Evolutionary conservation across 139 green algal genomes (phyloP).

Genomic region (Chlamydomonas schloesseri): DNA sequence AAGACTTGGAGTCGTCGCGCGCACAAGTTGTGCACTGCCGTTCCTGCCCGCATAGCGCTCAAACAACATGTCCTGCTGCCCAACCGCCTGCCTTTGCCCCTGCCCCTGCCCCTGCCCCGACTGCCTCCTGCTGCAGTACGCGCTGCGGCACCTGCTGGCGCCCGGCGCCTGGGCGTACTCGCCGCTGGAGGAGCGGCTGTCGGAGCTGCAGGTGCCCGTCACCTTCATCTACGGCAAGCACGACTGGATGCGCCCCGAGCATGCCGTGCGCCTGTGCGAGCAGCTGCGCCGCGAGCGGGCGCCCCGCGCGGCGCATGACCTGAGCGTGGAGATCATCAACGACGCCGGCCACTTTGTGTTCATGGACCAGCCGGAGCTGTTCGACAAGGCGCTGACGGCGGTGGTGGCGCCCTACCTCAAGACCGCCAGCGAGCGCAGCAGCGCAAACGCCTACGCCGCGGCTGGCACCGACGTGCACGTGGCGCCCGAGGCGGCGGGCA

Average conservation of each 20-base stretch:
- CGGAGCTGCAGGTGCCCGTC: conserved; percentile 74
- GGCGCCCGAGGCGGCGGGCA: conserved; percentile 27
- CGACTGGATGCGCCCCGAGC: conserved; percentile 80
- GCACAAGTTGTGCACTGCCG: no score
- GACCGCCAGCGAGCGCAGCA: background rate
- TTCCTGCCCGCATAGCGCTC: no score
- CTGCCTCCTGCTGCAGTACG: conserved; percentile 50
- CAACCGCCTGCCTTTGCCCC: no score
- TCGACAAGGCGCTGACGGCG: conserved; percentile 39
- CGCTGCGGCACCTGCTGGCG: conserved; percentile 83
- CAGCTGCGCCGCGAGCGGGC: conserved; percentile 13
- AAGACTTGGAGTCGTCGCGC: no score
- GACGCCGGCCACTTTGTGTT: conserved; percentile 84
- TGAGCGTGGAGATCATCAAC: conserved; percentile 54
- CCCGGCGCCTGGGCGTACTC: conserved; percentile 84
- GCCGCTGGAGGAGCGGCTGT: conserved; percentile 76
- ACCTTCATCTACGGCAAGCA: conserved; percentile 72
- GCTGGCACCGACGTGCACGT: conserved; percentile 19
- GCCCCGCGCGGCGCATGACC: conserved; percentile 30
- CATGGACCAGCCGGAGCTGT: conserved; percentile 73
- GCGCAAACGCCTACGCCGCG: conserved; percentile 1
- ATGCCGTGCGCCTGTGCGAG: conserved; percentile 54
- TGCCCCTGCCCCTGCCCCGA: no score
- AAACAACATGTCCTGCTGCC: no score
- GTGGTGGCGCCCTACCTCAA: conserved; percentile 25